Conservation (phyloP, 768 basidiomycete species). For the Pisolithus sp. region DNA sequence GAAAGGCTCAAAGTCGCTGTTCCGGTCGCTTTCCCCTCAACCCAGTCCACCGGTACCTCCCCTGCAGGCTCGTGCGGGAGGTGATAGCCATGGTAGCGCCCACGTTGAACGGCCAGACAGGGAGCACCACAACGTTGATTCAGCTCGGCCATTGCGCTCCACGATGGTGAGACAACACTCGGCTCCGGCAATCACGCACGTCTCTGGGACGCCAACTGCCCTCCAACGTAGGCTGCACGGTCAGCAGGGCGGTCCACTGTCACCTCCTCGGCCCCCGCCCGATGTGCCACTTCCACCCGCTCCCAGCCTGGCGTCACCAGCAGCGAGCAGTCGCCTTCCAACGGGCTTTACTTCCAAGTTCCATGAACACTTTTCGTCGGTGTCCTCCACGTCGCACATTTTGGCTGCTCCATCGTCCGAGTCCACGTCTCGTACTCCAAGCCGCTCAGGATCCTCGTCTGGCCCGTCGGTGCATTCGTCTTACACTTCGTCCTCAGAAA, state of each 20-base stretch:
- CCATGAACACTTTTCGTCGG: conserved; percentile 28
- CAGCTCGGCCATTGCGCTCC: conserved; percentile 2
- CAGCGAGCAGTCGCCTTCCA: conserved; percentile 8
- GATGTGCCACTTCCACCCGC: conserved; percentile 26
- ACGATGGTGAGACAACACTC: conserved; percentile 12
- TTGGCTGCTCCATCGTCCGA: conserved; percentile 9
- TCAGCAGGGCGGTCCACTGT: conserved; percentile 15
- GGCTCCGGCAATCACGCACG: conserved; percentile 1
- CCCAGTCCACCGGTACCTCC: conserved; percentile 3
- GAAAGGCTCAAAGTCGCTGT: conserved; percentile 13
- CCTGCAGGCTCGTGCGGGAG: background rate
- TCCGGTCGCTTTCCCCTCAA: conserved; percentile 15
- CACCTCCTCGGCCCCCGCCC: conserved; percentile 23
- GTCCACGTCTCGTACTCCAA: conserved; percentile 14
- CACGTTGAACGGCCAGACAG: background rate
- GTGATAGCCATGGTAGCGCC: background rate
- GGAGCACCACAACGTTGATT: conserved; percentile 5
- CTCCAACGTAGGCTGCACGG: conserved; percentile 25
- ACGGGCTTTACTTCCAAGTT: conserved; percentile 20
- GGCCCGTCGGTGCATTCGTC: conserved; percentile 24
- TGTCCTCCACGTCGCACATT: conserved; percentile 17
- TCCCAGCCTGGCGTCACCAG: conserved; percentile 3
- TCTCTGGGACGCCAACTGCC: conserved; percentile 13
- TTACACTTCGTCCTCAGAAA: conserved; percentile 15
- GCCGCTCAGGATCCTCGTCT: conserved; percentile 26